Evolutionary conservation across 73 alveolate genomes (phyloP).

Genomic region (Tetrahymena elliotti): DNA sequence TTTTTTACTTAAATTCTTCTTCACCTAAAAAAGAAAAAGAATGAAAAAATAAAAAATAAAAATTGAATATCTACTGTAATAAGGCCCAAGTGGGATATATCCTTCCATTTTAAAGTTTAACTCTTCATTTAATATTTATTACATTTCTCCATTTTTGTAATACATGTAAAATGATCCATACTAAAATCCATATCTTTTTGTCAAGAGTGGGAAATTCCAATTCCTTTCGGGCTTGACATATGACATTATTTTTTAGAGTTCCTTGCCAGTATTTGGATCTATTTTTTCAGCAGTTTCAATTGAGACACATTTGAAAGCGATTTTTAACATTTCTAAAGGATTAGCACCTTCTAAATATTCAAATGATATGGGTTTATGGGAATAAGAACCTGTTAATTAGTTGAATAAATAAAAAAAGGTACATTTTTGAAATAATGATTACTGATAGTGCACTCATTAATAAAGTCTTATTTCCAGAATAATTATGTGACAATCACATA

Average conservation of each 20-base stretch:
- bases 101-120: neutral
- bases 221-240: neutral
- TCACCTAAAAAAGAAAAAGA: neutral
- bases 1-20: neutral
- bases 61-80: neutral
- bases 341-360: neutral
- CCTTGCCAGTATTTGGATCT: neutral
- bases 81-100: neutral
- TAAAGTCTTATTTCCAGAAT: neutral
- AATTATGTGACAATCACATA: slow-evolving; percentile 6
- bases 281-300: neutral
- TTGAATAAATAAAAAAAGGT: neutral
- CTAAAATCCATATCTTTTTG: neutral
- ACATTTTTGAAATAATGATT: neutral
- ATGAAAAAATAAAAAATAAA: neutral
- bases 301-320: neutral
- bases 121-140: neutral
- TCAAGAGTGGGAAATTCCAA: neutral
- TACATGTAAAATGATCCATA: neutral
- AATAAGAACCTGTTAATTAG: neutral
- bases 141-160: neutral
- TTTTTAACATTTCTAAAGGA: neutral
- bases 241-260: neutral
- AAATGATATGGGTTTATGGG: neutral
- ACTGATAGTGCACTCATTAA: neutral